Base-by-base conservation (phyloP, 2,329 filamentous ascomycete species). In the Cryphonectria japonica region DNA sequence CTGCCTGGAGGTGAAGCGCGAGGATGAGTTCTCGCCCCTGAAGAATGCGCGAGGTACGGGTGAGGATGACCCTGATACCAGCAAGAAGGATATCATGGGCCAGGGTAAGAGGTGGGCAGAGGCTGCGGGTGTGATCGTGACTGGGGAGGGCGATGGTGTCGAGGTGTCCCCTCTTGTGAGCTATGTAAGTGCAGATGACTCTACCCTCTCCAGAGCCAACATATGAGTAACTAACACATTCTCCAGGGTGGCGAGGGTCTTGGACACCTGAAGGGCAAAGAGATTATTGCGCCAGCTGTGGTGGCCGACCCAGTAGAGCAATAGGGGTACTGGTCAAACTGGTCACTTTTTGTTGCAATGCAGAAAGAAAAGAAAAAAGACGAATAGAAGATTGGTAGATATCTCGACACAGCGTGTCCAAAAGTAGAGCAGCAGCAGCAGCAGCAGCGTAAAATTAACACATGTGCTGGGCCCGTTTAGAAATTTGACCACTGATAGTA, bases 21-120 rank as follows among this genome's bases (percentile, higher is more conserved):
- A 98, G 85, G 96, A 99, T 76, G 96, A 99, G 83, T 99, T 99
- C 85, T 98, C 94, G 39, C 96, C 96, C 5, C 85, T 99, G 75
- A 99, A 99, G 90, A 99, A 99, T 79, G 88, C 86, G 46, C 87
- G 86, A 74, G 93, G 94, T 69, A 94, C 93, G 57, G 93, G 93
- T 43, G 93, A 97, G 83, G 96, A 99, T 79, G 94, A 98, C 80
- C 93, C 94, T 14, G 94, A 97, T 76, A 99, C 96, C 66, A 97
- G 94, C 86, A 93, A 91, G 83, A 86, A 85, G 75, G 94, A 98
- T 80, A 97, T 98, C 79, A 92, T 97, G 90, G 85, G 86, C 62
- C 96, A 98, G 83, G 96, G 96, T 61, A 89, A 90, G 82, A 91
- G 93, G 77, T 99, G 96, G 95, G 84, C 93, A 65, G 85, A 93